Percentiles rank a stretch among this genome's conserved stretches.
phyloP scores from a whole-genome alignment of 2,329 filamentous ascomycete genomes.

The Chrysosporium keratinophilum region DNA sequence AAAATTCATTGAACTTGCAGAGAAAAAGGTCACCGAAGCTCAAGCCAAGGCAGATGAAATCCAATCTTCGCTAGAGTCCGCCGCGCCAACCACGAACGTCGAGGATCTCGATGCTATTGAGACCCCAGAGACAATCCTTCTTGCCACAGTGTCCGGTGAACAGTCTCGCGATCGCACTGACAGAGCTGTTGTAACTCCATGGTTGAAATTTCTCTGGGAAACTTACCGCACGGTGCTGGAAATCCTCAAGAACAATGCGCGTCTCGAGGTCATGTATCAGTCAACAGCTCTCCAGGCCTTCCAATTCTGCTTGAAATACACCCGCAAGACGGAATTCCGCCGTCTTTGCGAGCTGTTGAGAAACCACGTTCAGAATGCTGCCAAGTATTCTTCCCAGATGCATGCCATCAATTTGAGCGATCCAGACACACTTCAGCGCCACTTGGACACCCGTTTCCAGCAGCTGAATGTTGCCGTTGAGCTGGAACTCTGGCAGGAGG shows the following conservation, averaged over 20 bases:
- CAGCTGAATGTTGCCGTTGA: constrained; percentile 97
- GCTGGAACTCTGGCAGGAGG: constrained; percentile 97
- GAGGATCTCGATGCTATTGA: constrained; percentile 95
- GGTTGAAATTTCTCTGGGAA: constrained; percentile 99
- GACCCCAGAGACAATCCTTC: constrained; percentile 93
- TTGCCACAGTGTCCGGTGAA: constrained; percentile 95
- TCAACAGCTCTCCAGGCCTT: constrained; percentile 96
- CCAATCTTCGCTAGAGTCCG: constrained; percentile 73
- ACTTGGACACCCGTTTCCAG: constrained; percentile 95
- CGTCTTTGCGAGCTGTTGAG: constrained; percentile 94
- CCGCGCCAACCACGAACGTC: constrained; percentile 60
- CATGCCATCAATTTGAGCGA: constrained; percentile 98
- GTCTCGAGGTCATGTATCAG: constrained; percentile 96
- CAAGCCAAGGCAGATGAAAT: constrained; percentile 94
- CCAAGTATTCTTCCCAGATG: constrained; percentile 98
- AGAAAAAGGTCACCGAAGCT: constrained; percentile 89
- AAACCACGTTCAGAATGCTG: constrained; percentile 97
- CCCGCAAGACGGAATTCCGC: constrained; percentile 97
- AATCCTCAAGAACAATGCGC: constrained; percentile 97
- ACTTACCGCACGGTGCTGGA: constrained; percentile 97
- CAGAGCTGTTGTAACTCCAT: constrained; percentile 93
- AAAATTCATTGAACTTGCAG: constrained; percentile 94
- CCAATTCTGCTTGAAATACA: constrained; percentile 97
- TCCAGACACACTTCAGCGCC: constrained; percentile 90
- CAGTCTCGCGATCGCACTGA: constrained; percentile 96